Evolutionary conservation across 495 filamentous ascomycete genomes (phyloP).

Genomic region (Neurospora sp.): DNA sequence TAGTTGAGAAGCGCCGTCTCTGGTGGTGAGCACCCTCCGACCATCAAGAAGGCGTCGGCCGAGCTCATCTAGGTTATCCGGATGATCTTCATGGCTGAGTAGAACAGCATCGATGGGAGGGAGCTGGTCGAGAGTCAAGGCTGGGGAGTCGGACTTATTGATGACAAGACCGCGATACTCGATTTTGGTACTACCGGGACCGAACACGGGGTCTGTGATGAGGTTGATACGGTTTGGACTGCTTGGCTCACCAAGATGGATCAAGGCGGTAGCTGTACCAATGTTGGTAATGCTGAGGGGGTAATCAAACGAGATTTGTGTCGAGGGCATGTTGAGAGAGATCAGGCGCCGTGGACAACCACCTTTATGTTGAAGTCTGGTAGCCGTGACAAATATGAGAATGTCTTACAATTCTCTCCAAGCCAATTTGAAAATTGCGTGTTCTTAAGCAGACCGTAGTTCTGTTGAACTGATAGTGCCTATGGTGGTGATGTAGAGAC

Average conservation of each 20-base stretch:
- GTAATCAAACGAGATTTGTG: background rate
- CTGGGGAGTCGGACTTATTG: constrained; percentile 28
- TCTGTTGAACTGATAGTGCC: background rate
- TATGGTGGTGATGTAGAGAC: background rate
- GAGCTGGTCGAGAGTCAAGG: constrained; percentile 27
- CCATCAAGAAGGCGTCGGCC: constrained; percentile 36
- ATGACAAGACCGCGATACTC: constrained; percentile 15
- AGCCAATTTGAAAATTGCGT: background rate
- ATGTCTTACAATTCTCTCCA: background rate
- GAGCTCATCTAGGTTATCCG: constrained; percentile 41
- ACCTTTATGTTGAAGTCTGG: background rate
- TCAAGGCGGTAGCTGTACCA: constrained; percentile 42
- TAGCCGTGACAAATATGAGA: background rate
- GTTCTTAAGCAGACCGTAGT: background rate
- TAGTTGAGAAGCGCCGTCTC: constrained; percentile 37
- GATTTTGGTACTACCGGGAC: constrained; percentile 31
- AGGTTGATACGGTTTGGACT: constrained; percentile 29
- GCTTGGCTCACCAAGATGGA: constrained; percentile 24
- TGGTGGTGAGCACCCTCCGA: constrained; percentile 40
- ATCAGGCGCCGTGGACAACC: background rate
- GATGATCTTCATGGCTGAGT: constrained; percentile 47
- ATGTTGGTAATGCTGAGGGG: constrained; percentile 35
- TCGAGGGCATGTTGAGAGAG: background rate
- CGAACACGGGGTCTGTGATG: constrained; percentile 48
- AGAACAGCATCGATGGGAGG: constrained; percentile 43